Conservation (phyloP, 2,329 filamentous ascomycete genomes). For the Ilyonectria mors-panacis region DNA sequence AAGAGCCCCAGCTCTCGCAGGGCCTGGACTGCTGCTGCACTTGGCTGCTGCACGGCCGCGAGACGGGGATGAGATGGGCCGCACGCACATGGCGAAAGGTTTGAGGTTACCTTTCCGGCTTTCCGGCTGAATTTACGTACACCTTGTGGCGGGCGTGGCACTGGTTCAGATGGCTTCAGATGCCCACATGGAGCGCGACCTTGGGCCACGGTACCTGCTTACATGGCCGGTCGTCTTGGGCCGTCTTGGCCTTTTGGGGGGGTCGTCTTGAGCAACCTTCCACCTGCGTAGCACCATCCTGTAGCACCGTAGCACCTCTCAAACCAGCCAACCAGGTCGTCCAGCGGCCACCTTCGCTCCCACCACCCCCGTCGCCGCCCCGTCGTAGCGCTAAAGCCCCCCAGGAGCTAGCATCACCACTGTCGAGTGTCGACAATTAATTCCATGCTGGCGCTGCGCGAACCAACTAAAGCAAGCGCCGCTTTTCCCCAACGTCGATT, state of each 20-base stretch:
- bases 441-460: constrained; percentile 34
- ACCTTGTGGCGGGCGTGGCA: neutral
- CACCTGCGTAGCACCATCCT: constrained; percentile 1
- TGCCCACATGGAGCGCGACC: neutral
- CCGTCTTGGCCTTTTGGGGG: neutral
- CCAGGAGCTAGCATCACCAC: constrained; percentile 35
- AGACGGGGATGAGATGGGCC: constrained; percentile 1
- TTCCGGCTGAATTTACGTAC: neutral
- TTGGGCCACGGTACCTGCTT: neutral
- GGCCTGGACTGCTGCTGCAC: neutral
- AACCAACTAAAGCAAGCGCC: constrained; percentile 28
- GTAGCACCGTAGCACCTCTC: neutral
- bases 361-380: constrained; percentile 35
- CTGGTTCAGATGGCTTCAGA: neutral
- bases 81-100: neutral
- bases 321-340: constrained; percentile 24
- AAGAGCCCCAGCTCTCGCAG: neutral
- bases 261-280: constrained; percentile 5
- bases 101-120: neutral
- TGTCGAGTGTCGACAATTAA: constrained; percentile 35
- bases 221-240: neutral
- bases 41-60: constrained; percentile 17
- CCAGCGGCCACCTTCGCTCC: constrained; percentile 24
- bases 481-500: constrained; percentile 21
- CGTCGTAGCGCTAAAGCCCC: constrained; percentile 39